These are phyloP conservation scores for Sugiyamaella smithiae DNA, from an alignment of 805 yeast species.

Conservation along the genomic window DNA sequence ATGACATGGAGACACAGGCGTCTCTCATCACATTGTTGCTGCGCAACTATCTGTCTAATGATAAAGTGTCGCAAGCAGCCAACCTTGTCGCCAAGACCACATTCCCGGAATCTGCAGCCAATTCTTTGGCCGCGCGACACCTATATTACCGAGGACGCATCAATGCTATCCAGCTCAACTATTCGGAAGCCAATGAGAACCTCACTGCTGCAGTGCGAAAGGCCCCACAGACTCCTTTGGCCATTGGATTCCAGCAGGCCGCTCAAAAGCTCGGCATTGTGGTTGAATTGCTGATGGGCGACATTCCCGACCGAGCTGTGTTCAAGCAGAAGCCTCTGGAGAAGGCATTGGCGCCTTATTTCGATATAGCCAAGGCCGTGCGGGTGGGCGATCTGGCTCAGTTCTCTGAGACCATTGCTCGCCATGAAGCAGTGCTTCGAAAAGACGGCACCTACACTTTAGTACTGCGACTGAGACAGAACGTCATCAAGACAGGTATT, in stretches of 20 bases:
- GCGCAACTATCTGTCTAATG: conserved; percentile 71
- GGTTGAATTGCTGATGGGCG: conserved; percentile 93
- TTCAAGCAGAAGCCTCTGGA: conserved; percentile 66
- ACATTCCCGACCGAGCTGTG: conserved; percentile 82
- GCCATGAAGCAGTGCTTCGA: conserved; percentile 59
- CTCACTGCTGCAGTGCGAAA: conserved; percentile 94
- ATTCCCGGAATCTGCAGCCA: conserved; percentile 84
- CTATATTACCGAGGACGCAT: conserved; percentile 89
- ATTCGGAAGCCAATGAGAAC: conserved; percentile 84
- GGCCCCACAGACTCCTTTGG: conserved; percentile 85
- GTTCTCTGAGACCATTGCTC: conserved; percentile 67
- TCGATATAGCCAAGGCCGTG: conserved; percentile 86
- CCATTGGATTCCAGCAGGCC: conserved; percentile 83
- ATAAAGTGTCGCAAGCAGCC: conserved; percentile 83
- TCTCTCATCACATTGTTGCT: conserved; percentile 79
- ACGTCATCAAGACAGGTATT: conserved; percentile 96
- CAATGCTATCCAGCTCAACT: conserved; percentile 87
- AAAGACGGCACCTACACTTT: conserved; percentile 80
- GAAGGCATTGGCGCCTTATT: conserved; percentile 71
- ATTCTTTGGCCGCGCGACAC: conserved; percentile 87
- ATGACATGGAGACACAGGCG: conserved; percentile 89
- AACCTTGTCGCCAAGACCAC: conserved; percentile 85
- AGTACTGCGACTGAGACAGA: conserved; percentile 87
- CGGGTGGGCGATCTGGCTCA: conserved; percentile 83
- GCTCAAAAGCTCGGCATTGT: conserved; percentile 85